These are phyloP conservation scores for Haplographium delicatum DNA, from an alignment of 495 filamentous ascomycete genomes.

Conservation along the genomic window DNA sequence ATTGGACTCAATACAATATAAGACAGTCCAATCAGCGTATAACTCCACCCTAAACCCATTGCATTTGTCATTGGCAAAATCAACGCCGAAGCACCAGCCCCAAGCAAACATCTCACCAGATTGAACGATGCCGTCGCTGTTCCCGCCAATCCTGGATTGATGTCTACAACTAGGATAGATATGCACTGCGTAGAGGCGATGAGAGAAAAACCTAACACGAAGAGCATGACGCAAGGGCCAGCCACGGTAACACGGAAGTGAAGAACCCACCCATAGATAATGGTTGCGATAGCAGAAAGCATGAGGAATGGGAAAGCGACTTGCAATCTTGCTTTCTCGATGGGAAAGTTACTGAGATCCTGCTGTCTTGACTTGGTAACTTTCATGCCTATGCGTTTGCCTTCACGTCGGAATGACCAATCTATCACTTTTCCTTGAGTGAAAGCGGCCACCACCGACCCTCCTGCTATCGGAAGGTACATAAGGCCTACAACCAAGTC, in stretches of 20 bases:
- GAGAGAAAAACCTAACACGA: constrained; percentile 44
- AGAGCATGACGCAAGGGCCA: constrained; percentile 49
- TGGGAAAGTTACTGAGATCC: constrained; percentile 52
- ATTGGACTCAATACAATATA: constrained; percentile 49
- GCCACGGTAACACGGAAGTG: constrained; percentile 35
- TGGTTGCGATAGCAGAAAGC: constrained; percentile 32
- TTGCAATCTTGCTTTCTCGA: constrained; percentile 59
- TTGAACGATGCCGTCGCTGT: constrained; percentile 70
- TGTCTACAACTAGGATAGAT: constrained; percentile 58
- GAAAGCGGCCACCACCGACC: constrained; percentile 54
- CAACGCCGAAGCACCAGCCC: constrained; percentile 59
- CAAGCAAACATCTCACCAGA: constrained; percentile 60
- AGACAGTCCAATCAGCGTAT: constrained; percentile 56
- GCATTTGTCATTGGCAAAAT: constrained; percentile 60
- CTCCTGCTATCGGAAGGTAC: constrained; percentile 53
- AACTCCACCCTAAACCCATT: constrained; percentile 66
- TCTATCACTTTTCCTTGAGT: constrained; percentile 51
- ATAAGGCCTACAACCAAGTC: constrained; percentile 55
- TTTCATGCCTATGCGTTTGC: constrained; percentile 35
- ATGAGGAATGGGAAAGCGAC: constrained; percentile 45
- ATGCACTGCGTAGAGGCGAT: constrained; percentile 44
- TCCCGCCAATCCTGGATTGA: constrained; percentile 54
- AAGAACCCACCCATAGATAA: constrained; percentile 57
- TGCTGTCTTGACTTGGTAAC: constrained; percentile 40
- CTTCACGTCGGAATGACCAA: constrained; percentile 45